Evolutionary conservation across 2,329 filamentous ascomycete species (phyloP).

Genomic region (Fusarium sp.): DNA sequence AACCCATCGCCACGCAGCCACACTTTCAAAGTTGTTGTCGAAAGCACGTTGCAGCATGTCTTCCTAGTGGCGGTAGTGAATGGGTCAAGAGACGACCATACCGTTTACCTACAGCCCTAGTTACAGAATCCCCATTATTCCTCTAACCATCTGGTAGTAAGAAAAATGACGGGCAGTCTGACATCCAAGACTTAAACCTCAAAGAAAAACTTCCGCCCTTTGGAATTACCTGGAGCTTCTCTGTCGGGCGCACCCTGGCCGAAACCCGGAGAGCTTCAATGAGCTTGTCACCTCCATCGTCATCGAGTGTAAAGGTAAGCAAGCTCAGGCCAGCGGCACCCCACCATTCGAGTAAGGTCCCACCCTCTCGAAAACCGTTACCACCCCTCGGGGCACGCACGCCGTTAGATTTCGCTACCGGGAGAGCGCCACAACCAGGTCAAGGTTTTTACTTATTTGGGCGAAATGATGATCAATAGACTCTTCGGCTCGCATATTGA

Average conservation of each 20-base stretch:
- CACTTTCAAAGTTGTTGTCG: constrained; percentile 7
- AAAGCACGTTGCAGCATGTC: constrained; percentile 21
- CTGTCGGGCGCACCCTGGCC: neutral
- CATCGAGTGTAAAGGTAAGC: constrained; percentile 28
- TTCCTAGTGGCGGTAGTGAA: constrained; percentile 11
- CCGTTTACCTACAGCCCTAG: constrained; percentile 23
- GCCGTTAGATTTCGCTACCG: constrained; percentile 35
- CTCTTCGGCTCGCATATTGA: constrained; percentile 1
- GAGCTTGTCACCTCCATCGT: constrained; percentile 14
- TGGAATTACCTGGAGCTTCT: neutral
- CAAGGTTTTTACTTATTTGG: constrained; percentile 26
- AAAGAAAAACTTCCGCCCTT: neutral
- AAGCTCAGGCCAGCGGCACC: constrained; percentile 19
- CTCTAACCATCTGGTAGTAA: neutral
- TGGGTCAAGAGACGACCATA: constrained; percentile 14
- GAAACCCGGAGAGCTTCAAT: constrained; percentile 1
- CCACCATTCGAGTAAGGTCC: constrained; percentile 16
- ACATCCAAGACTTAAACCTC: neutral
- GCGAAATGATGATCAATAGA: constrained; percentile 21
- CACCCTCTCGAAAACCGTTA: constrained; percentile 36
- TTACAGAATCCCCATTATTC: neutral
- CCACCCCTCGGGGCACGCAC: constrained; percentile 11
- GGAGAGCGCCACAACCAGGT: constrained; percentile 34
- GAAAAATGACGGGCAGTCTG: neutral
- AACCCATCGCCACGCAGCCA: constrained; percentile 31